Evolutionary conservation across 805 yeast species (phyloP).

Genomic region (Candida orba): DNA sequence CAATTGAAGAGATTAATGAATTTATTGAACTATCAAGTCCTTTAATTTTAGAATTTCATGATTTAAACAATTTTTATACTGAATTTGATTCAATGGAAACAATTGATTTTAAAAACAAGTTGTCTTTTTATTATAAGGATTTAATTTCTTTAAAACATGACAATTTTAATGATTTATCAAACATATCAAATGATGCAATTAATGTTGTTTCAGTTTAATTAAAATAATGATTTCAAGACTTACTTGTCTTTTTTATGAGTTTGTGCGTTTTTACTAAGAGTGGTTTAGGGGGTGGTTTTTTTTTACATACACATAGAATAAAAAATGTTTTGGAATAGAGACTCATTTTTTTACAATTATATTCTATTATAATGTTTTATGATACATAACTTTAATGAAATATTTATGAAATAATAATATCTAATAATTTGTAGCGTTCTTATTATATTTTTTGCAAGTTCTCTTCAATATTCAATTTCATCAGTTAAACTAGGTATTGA

Average conservation of each 20-base stretch:
- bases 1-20: constrained; percentile 18
- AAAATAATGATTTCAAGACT: no score
- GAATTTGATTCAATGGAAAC: constrained; percentile 21
- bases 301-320: no score
- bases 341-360: no score
- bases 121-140: constrained; percentile 22
- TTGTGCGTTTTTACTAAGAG: no score
- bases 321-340: no score
- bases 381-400: no score
- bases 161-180: constrained; percentile 5
- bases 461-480: constrained; percentile 15
- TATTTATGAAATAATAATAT: no score
- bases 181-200: constrained; percentile 13
- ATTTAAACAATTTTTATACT: constrained; percentile 26
- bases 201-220: background rate
- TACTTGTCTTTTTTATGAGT: no score
- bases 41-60: constrained; percentile 29
- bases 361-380: no score
- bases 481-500: constrained; percentile 29
- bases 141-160: background rate
- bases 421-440: background rate
- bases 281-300: no score
- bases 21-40: constrained; percentile 28
- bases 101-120: constrained; percentile 25
- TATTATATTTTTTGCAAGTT: background rate